Evolutionary conservation across 345 rosid genomes (phyloP), one percentile per base, ranked within the genome.

Genomic region (Luvunga scandens): DNA sequence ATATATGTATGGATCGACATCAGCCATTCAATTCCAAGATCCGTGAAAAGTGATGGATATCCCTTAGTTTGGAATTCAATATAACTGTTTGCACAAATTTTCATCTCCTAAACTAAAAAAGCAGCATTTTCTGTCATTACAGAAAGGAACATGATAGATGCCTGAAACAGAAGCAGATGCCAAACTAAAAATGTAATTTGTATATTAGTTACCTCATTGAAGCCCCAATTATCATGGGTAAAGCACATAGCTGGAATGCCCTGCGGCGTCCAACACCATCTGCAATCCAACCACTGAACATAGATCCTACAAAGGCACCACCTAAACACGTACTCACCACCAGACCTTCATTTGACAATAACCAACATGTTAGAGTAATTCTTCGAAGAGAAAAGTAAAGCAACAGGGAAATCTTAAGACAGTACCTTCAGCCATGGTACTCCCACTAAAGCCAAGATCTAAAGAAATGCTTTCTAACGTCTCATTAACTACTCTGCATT

Each of bases 311-410:
- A 71, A 93, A 92, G 80, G 97, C 99, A 56, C 99, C 99, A 21
- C 92, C 99, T 83, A 95, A 87, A 80, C 98, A 95, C 39, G 89
- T 90, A 84, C 99, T 93, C 72, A 95, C 99, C 72, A 92, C 99
- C 55, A 95, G 85, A 78, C 99, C 98, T 95, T 77, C 81, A 90
- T 78, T 75, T 34, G 74, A 65, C 34, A 59, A 61, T 81, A 84
- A 76, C 72, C 55, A 79, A 69, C 57, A 76, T 22, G 60, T 81
- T 31, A 78, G 80, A 76, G 69, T 19, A 76, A 69, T 48, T 60
- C 45, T 69, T 74, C 67, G 21, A 72, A 79, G 30, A 53, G 56
- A 70, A 42, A 75, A 77, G 67, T 56, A 31, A 64, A 87, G 28
- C 38, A 73, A 63, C 68, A 81, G 50, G 66, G 55, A 53, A 57